Evolutionary conservation across 2,329 filamentous ascomycete genomes (phyloP).

Genomic region (Fusarium pseudocircinatum): DNA sequence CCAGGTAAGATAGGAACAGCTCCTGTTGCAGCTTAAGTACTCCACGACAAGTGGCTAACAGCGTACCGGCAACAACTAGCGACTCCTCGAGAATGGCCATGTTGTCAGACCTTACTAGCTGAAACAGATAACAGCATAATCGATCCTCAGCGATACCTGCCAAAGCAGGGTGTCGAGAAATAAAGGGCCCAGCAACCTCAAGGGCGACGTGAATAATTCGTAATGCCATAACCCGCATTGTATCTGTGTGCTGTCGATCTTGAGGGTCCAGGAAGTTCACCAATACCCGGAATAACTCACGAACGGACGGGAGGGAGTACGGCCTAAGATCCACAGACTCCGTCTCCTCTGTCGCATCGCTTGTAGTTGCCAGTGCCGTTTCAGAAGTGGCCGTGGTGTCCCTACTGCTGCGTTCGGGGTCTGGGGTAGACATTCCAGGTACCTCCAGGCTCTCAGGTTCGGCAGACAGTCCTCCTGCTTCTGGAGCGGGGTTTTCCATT

Average conservation of each 20-base stretch:
- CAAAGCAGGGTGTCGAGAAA: slow-evolving; percentile 89
- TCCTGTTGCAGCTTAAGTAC: slow-evolving; percentile 97
- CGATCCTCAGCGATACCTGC: slow-evolving; percentile 91
- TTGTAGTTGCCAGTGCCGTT: slow-evolving; percentile 22
- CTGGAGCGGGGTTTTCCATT: slow-evolving; percentile 66
- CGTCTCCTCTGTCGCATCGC: slow-evolving; percentile 52
- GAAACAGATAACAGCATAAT: slow-evolving; percentile 92
- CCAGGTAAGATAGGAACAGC: slow-evolving; percentile 91
- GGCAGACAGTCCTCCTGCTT: slow-evolving; percentile 31
- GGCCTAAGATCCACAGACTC: slow-evolving; percentile 75
- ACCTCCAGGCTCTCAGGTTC: slow-evolving; percentile 32
- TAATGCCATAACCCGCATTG: slow-evolving; percentile 96
- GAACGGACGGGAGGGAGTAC: slow-evolving; percentile 92
- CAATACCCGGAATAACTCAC: slow-evolving; percentile 91
- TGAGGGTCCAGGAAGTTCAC: slow-evolving; percentile 95
- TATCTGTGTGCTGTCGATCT: slow-evolving; percentile 90
- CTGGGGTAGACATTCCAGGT: slow-evolving; percentile 26
- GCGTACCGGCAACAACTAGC: slow-evolving; percentile 87
- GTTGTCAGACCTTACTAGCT: slow-evolving; percentile 94
- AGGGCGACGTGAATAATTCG: slow-evolving; percentile 97
- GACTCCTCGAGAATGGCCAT: slow-evolving; percentile 95
- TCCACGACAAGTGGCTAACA: slow-evolving; percentile 88
- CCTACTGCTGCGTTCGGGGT: slow-evolving; percentile 51
- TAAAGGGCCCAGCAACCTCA: slow-evolving; percentile 94
- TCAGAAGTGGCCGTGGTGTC: slow-evolving; percentile 64